These are phyloP conservation scores for Paraglomus brasilianum DNA, from an alignment of 192 early-diverging fungal species.

Conservation along the genomic window DNA sequence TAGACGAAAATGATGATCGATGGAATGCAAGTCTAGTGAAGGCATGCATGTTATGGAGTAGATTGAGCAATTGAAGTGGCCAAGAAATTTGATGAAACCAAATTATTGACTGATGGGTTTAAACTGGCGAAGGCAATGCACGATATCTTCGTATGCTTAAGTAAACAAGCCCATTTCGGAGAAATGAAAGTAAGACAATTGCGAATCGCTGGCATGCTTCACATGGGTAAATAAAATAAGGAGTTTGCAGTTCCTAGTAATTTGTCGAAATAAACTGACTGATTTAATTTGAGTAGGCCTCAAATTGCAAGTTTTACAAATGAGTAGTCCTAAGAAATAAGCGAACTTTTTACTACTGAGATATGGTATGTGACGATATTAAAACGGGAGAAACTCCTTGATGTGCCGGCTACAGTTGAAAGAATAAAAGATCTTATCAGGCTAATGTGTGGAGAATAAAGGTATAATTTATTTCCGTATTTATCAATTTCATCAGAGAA, in stretches of 20 bases:
- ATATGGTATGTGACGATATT: too few species aligned
- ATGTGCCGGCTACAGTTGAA: slow-evolving; percentile 10
- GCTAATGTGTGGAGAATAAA: slow-evolving; percentile 19
- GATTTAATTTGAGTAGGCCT: slow-evolving; percentile 24
- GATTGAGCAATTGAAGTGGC: slow-evolving; percentile 25
- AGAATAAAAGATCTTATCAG: slow-evolving; percentile 17
- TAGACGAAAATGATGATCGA: too few species aligned
- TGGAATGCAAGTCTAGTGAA: too few species aligned
- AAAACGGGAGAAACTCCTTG: slow-evolving; percentile 22
- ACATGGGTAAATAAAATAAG: slow-evolving; percentile 21
- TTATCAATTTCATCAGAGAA: slow-evolving; percentile 7
- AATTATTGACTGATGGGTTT: slow-evolving; percentile 16
- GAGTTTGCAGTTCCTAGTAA: not conserved
- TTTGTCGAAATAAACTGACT: slow-evolving; percentile 22
- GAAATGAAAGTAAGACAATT: slow-evolving; percentile 15
- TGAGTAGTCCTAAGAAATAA: slow-evolving; percentile 31
- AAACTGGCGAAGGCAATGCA: slow-evolving; percentile 29
- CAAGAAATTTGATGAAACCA: slow-evolving; percentile 28
- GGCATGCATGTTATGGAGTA: too few species aligned
- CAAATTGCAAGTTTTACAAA: slow-evolving; percentile 22
- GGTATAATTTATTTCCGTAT: not conserved
- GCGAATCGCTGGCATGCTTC: not conserved
- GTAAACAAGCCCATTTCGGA: slow-evolving; percentile 1
- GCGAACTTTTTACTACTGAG: too few species aligned
- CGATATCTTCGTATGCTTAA: slow-evolving; percentile 28